Conservation (phyloP, 2,329 filamentous ascomycete species). For the Fusarium begoniae region DNA sequence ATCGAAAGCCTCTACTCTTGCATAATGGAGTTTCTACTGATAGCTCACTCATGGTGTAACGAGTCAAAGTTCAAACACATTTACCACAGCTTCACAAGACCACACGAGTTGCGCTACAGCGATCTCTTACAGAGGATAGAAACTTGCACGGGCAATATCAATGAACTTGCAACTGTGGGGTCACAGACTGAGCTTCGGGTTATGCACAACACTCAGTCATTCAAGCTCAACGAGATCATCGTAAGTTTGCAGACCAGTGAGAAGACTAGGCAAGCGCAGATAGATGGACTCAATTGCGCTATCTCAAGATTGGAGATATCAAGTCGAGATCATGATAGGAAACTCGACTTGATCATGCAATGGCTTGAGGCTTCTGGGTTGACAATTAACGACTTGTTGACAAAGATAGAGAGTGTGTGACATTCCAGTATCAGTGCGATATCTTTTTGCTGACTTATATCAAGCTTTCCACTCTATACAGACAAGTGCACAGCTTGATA, state of each 20-base stretch:
- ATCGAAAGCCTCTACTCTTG: conserved; percentile 1
- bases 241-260: not conserved
- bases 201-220: not conserved
- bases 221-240: not conserved
- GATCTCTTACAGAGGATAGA: not conserved
- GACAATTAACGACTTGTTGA: not conserved
- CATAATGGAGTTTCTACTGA: conserved; percentile 5
- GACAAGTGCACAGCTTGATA: conserved; percentile 1
- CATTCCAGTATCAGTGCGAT: accelerated
- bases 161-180: not conserved
- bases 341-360: not conserved
- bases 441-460: accelerated
- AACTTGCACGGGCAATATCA: not conserved
- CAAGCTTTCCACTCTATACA: not conserved
- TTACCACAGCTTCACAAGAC: conserved; percentile 7
- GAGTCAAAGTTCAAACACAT: conserved; percentile 14
- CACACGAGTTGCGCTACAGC: not conserved
- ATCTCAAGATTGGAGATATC: not conserved
- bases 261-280: not conserved
- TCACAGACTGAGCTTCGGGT: not conserved
- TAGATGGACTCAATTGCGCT: not conserved
- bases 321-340: not conserved
- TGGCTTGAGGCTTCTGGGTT: not conserved
- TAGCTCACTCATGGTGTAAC: conserved; percentile 1
- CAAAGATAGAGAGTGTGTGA: not conserved